phyloP scores from a whole-genome alignment of 1,139 yeast genomes.

The Geotrichum europaeum region DNA sequence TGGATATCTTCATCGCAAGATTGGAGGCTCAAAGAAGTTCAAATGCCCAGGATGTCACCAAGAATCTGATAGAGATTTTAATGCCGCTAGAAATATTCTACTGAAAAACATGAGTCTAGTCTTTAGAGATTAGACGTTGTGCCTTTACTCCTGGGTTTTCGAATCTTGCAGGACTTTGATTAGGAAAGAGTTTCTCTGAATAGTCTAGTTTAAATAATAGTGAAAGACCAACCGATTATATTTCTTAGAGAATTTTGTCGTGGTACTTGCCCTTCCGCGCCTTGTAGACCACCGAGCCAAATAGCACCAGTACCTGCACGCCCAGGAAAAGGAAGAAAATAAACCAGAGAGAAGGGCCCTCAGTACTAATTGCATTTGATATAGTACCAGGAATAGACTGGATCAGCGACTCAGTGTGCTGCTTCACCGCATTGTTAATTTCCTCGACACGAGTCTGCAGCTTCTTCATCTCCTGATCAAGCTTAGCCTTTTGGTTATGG shows the following conservation, averaged over 20 bases:
- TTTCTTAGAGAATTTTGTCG: slow-evolving; percentile 27
- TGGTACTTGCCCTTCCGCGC: slow-evolving; percentile 28
- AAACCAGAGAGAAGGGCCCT: slow-evolving; percentile 31
- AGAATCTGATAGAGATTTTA: no score
- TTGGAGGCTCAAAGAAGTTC: no score
- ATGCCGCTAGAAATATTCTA: no score
- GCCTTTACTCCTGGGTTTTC: no score
- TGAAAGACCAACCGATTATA: no score
- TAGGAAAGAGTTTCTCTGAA: no score
- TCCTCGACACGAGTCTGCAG: slow-evolving; percentile 24
- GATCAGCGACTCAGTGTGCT: slow-evolving; percentile 27
- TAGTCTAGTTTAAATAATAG: no score
- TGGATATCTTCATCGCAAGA: no score
- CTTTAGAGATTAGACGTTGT: no score
- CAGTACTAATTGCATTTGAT: slow-evolving; percentile 27
- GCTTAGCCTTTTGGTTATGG: slow-evolving; percentile 18
- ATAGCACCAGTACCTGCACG: slow-evolving; percentile 28
- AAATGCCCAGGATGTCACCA: no score
- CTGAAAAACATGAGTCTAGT: no score
- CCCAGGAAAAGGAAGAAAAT: slow-evolving; percentile 25
- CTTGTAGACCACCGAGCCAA: slow-evolving; percentile 29
- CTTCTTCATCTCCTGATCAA: slow-evolving; percentile 23
- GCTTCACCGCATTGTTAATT: slow-evolving; percentile 23
- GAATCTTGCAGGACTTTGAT: no score
- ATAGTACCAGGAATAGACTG: slow-evolving; percentile 30